Base-by-base conservation (phyloP, 2,329 filamentous ascomycete genomes). In the Apiospora arundinis region DNA sequence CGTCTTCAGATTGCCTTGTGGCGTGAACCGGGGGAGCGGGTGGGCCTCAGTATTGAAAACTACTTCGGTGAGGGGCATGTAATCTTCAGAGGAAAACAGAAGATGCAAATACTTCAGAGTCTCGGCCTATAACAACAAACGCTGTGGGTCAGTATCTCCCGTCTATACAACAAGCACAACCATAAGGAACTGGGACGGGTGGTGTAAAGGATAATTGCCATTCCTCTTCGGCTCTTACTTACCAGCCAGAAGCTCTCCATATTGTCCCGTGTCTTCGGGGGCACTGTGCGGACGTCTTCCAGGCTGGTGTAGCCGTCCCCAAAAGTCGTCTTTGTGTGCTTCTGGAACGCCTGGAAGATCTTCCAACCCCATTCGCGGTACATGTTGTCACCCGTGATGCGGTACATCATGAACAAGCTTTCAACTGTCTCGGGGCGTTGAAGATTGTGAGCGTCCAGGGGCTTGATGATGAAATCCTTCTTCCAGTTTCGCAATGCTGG, bases 211-310 rank as follows among this genome's bases (percentile, higher is more conserved):
- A 46, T 52, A 69, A n/a, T 25, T 23, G 8, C 28, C 5, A 16
- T 28, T 5, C 37, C 9, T 32, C 14, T 37, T 12, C 32, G 32
- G 32, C 9, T 16, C 42, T 37, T 21, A 85, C 92, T 84, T 83
- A 94, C 92, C 86, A 99, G 89, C 96, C 96, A 99, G 84, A 98
- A 98, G 80, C 94, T 97, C 84, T 99, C 96, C 95, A 99, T 98
- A 76, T 98, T 98, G 82, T 99, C 95, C 72, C 90, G 87, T 63
- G 86, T 84, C 18, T 85, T 81, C 0, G 94, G 90, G n/a, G 95
- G 95, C 14, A 95, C 82, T 6, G 83, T 82, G 75, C 92, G 91
- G 32, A 95, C 95, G 79, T 97, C 90, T 25, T 87, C 87, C 73
- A 98, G 85, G 74, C 92, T 95, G 0, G 93, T 94, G 79, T 97